Evolutionary conservation across 176 grass and related monocot species (phyloP), one percentile per base, ranked within the genome.

Genomic region (Saccharum officinarum): DNA sequence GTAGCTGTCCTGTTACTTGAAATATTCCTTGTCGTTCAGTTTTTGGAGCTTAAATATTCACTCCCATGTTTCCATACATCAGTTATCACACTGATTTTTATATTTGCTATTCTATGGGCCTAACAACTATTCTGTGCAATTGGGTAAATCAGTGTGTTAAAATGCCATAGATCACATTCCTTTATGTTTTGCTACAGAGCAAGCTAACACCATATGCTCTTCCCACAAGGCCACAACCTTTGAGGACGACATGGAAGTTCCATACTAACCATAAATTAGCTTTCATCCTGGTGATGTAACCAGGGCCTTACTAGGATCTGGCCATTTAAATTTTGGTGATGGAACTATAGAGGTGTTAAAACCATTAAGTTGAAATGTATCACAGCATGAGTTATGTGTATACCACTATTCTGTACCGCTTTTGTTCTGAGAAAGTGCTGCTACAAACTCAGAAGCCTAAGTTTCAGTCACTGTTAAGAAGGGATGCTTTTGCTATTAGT

Each of bases 1-100:
- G 71, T 47, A 63, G 28, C 22, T 64, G 55, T 33, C 28, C 13
- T 52, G 17, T 71, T 13, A 52, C 49, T 86, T 34, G 57, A 71
- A 49, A 37, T 1, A 23, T 72, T 72, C 17, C 38, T 33, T 12
- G 59, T 47, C 78, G 75, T 85, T 85, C 50, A 79, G 69, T 86
- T 86, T 60, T 52, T 71, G 28, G 6, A 70, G 66, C 71, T 45
- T 17, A 15, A 28, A 34, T 66, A 22, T 50, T 67, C 41, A 67
- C 13, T 86, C 39, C 40, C 40, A 79, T 61, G 23, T 62, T 62
- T 86, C 62, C 49, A 59, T 36, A 71, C 28, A 80, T 80, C 72
- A 38, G 37, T 39, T 76, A 71, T 71, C 39, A 59, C 25, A 59
- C 25, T 71, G 26, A 20, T 23, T 23, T 71, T 46, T 20, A 72